Evolutionary conservation across 164 flowering plant genomes (phyloP), one percentile per base, ranked within the genome.

Genomic region (Litsea cubeba): DNA sequence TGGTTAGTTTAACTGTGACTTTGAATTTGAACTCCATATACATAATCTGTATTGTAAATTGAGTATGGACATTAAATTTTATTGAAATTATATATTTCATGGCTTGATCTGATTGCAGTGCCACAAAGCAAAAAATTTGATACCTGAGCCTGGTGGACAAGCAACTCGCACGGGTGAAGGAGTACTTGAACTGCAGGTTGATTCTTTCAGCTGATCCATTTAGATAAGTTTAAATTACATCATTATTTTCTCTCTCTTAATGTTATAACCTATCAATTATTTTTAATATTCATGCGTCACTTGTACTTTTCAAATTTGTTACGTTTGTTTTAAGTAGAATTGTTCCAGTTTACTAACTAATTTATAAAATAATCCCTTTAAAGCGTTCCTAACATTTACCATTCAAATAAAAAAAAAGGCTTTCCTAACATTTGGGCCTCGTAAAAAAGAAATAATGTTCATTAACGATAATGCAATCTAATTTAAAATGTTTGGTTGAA

Each of bases 101-200:
- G 71, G n/a, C 12, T 68, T 68, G 26, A 23, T 25, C 78, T 79
- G 71, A 70, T 81, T 88, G 79, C 81, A 95, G 99, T 95, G 99
- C 84, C 99, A 95, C 81, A 95, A 95, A 85, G 99, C 99, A 7
- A 95, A 95, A 83, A 95, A 95, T 83, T 82, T 95, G 81, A 86
- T 95, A 69, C 99, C 99, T 72, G 99, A 95, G 83, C 83, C 97
- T 82, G 99, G 99, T 74, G 84, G 89, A 60, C 96, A 90, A 79
- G 89, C 99, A 68, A 95, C 99, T 70, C 89, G 97, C 71, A 95
- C 98, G 3, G 99, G 99, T 40, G 97, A 91, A 83, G 97, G 94
- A 60, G 99, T 95, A 81, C 87, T 93, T 73, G 99, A 95, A 40
- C 84, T 95, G 76, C 99, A 95, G 99, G 98, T 94, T 76, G 78